Evolutionary conservation across 345 rosid species (phyloP), one percentile per base, ranked within the genome.

Genomic region (Acer saccharum): DNA sequence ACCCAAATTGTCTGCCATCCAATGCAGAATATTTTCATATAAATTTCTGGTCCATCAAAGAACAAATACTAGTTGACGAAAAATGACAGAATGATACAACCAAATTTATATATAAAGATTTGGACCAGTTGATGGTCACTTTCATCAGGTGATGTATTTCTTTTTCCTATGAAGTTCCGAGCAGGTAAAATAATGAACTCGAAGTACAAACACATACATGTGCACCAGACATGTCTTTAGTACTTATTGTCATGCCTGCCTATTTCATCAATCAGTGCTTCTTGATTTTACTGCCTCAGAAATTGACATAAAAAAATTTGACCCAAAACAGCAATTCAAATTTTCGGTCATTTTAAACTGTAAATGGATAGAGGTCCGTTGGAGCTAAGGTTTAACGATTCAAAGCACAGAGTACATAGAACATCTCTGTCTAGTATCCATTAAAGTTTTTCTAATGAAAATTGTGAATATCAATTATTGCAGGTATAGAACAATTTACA

Each of bases 141-240:
- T 63, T 83, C 78, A 70, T 44, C 77, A 74, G 64, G 61, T 75
- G 74, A 58, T 63, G 73, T 8, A 70, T 60, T 17, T 58, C 20
- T 76, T 75, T 69, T 67, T 17, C 55, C 17, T 4, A 64, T 50
- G 66, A 60, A 66, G 55, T 63, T 50, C 44, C 78, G n/a, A 20
- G 63, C 68, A 67, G 44, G 58, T 29, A 78, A 41, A 25, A 44
- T 9, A 71, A 54, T 46, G 46, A 55, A 78, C 69, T 20, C 13
- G 50, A 55, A 61, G 68, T n/a, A 68, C 71, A 71, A 67, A 78
- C 75, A 74, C 65, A 39, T 46, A 65, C 67, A 50, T n/a, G 79
- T 66, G 76, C 80, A 81, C 67, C 75, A 67, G 79, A 77, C 58
- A 54, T 29, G 39, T 50, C 39, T 43, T 60, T 43, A 65, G 61